Evolutionary conservation across 805 yeast species (phyloP).

Genomic region (Metschnikowia borealis): DNA sequence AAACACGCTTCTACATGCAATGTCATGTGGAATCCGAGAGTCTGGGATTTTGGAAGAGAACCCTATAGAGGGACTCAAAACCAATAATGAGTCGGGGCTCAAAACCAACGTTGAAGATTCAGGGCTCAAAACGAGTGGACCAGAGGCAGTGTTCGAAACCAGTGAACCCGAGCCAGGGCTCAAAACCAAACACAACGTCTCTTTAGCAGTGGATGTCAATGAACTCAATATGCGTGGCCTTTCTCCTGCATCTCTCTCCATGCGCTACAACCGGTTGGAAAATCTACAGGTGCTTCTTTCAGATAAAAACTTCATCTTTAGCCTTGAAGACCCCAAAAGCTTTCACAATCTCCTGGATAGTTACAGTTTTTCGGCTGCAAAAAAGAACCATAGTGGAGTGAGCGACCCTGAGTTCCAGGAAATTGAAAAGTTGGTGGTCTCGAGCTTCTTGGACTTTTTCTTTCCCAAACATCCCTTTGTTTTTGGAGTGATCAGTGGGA

Average conservation of each 20-base stretch:
- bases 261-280: slow-evolving; percentile 62
- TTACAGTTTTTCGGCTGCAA: slow-evolving; percentile 31
- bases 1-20: slow-evolving; percentile 71
- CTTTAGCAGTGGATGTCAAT: slow-evolving; percentile 44
- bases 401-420: slow-evolving; percentile 19
- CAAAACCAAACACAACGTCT: not conserved
- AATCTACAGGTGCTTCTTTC: slow-evolving; percentile 51
- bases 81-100: too few species aligned
- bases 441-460: slow-evolving; percentile 19
- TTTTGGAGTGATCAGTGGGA: slow-evolving; percentile 30
- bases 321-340: slow-evolving; percentile 30
- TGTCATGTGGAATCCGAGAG: slow-evolving; percentile 45
- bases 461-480: slow-evolving; percentile 16
- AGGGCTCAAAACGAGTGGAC: too few species aligned
- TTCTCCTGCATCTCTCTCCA: slow-evolving; percentile 69
- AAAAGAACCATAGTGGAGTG: slow-evolving; percentile 12
- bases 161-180: too few species aligned
- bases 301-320: slow-evolving; percentile 43
- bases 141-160: too few species aligned
- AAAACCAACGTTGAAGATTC: too few species aligned
- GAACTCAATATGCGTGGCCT: slow-evolving; percentile 52
- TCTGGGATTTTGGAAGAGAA: slow-evolving; percentile 20
- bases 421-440: slow-evolving; percentile 22
- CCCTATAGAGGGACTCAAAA: too few species aligned
- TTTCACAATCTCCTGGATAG: slow-evolving; percentile 38